Evolutionary conservation across 2,329 filamentous ascomycete genomes (phyloP), one percentile per base, ranked within the genome.

Genomic region (Aspergillus eucalypticola): DNA sequence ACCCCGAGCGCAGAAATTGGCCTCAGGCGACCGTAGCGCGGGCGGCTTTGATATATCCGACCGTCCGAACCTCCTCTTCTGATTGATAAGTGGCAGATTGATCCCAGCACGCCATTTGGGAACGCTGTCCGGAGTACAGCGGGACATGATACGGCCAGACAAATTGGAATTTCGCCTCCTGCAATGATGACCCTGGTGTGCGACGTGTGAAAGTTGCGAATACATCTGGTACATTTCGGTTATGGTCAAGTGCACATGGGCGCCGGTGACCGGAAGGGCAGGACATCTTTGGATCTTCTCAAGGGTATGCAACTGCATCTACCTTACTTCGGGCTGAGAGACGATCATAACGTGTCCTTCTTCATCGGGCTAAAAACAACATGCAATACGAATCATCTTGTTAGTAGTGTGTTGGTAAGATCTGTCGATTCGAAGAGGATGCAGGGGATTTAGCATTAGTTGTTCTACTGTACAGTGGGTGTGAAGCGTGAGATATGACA

Each of bases 11-110:
- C 44, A 56, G 53, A 50, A n/a, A 52, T 38, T 56, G 44, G 51
- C 57, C 57, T 55, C 29, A 59, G 51, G 57, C 41, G 41, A 50
- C 51, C 21, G 53, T 54, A 54, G 49, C 61, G 61, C 42, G 54
- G 54, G 35, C 56, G 61, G 61, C 50, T 54, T 54, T 54, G 56
- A 63, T 63, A 60, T 60, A 63, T 57, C 61, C 53, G 53, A 57
- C 44, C 39, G 27, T n/a, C 44, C 35, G 17, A 50, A 29, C 21
- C 48, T 49, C 21, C 48, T 49, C 44, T 8, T 21, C 38, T 35
- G 50, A 21, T 38, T 59, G 42, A 55, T 50, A 46, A 54, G 35
- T 52, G 15, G 54, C 5, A 56, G 25, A 41, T 25, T 39, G 23
- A 27, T 19, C 35, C 21, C 38, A 29, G 38, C 42, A 42, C 42